Base-by-base conservation (phyloP, 345 rosid genomes). In the Aquilaria yunnanensis region DNA sequence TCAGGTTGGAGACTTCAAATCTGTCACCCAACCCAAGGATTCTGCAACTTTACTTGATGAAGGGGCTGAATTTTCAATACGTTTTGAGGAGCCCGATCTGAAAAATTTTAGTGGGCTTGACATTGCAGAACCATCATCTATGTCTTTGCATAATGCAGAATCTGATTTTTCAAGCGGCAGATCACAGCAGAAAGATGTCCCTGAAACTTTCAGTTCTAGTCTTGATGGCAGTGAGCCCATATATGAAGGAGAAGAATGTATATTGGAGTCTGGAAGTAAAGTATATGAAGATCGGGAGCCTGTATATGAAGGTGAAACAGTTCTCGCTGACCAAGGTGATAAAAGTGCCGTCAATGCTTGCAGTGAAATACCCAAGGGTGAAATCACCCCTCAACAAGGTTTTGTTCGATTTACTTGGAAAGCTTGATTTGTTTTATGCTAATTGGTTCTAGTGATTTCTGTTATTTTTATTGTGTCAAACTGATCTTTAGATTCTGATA, bases 211-310 rank as follows among this genome's bases (percentile, higher is more conserved):
- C 56, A 57, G 83, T 13, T 83, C 92, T 12, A 80, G 82, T 46
- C 73, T 84, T 51, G 83, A 83, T 78, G 92, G 77, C 23, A 82
- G 85, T 78, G 99, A 91, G 69, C 97, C 99, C 68, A 80, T 91
- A 58, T 91, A 95, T 73, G 98, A 95, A 76, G 99, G 97, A 57
- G 97, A 95, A 74, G 97, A 94, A 80, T 81, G 97, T 72, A 87
- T 90, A 54, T 51, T 81, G 57, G 90, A 94, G 72, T 74, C 91
- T 66, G 85, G 75, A 68, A 63, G 81, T 67, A 58, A 74, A 51
- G 63, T 56, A 59, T 76, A 71, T 77, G 88, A 73, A 77, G 85
- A 83, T 54, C 75, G 80, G 62, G 96, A 94, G 76, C 99, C 97
- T 55, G 73, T 94, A 64, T 94, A 94, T 70, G 99, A 94, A 85